Evolutionary conservation across 108 stramenopile species (phyloP), one percentile per base, ranked within the genome.

Genomic region (Pseudonitzschia delicatissima): DNA sequence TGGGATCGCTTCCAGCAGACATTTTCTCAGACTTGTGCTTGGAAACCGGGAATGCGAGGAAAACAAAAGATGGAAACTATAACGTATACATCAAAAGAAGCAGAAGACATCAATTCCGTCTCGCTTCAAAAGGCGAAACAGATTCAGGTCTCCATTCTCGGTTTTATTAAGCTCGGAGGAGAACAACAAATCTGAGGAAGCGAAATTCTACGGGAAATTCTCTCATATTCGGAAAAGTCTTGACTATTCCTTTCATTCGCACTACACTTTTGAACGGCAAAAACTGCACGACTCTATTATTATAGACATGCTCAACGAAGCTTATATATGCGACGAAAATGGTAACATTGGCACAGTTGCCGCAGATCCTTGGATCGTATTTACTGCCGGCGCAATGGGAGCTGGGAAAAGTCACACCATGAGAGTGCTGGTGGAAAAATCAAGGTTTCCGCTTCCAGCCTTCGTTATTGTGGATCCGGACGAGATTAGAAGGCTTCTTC

Each of bases 321-420:
- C 85, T 0, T 28, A 78, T 5, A 81, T 94, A 18, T 53, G 67
- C 6, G 93, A 94, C 64, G 66, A 76, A 26, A 77, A 88, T 70
- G 88, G 88, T 9, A 53, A 77, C 25, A 60, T 85, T 23, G 90
- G 93, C 36, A 83, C 76, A 34, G 86, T 87, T 15, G 90, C 93
- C 6, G 90, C 88, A 12, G 87, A 94, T 40, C 93, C 93, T 29
- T 94, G 87, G 87, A 77, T 90, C 48, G 87, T 85, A 7, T 95
- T 95, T 67, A 96, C 95, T 29, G 95, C 93, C 11, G 96, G 96
- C 7, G 91, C 91, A 12, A 96, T 96, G 96, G 92, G 93, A 47
- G 72, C 72, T 45, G 77, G 96, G 82, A 47, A 97, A 88, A 69
- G 67, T 20, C 82, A 95, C 62, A 90, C 90, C 18, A 90, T 97